Base-by-base conservation (phyloP, 352 stramenopile genomes). In the Phytophthora crassamura region DNA sequence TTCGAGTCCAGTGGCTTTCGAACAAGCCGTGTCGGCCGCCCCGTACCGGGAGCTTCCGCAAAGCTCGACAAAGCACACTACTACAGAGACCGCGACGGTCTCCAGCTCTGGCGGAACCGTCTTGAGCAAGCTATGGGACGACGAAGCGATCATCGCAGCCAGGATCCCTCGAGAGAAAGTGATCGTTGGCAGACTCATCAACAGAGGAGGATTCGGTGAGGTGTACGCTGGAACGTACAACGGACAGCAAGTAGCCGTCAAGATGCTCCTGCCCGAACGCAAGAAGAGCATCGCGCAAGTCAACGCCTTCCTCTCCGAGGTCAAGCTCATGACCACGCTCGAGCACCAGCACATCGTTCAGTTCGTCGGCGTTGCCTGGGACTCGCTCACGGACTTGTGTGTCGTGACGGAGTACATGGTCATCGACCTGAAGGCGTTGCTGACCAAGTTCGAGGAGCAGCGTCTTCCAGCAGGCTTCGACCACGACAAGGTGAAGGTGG, bases 381-480 rank as follows among this genome's bases (percentile, higher is more conserved):
- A 25, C 22, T 25, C 22, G 22, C 22, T 25, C 22, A 25, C 22
- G 22, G 22, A 25, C 22, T 25, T 25, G 22, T 25, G 22, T 25
- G 22, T 25, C 22, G 22, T 25, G 22, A 71, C 60, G 22, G 71
- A 79, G 62, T 70, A 65, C 67, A 79, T 79, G 71, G 48, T 35
- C 12, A 42, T 51, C 2, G 66, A 79, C 33, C 40, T 79, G 28
- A 59, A 52, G 11, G 40, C 28, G 8, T 33, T 72, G 46, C 46
- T 78, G 15, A 10, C 6, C n/a, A 38, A 51, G 2, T 66, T 64
- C 45, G 36, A 74, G 11, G 52, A 49, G 22, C 41, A 38, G 18
- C 45, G 22, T 6, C 57, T 49, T 1, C 47, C 59, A 12, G 45
- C 61, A 51, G 12, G 9, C 12, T 51, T 42, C 33, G 64, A 73